Base-by-base conservation (phyloP, 805 yeast species). In the Cyberlindnera misumaiensis region DNA sequence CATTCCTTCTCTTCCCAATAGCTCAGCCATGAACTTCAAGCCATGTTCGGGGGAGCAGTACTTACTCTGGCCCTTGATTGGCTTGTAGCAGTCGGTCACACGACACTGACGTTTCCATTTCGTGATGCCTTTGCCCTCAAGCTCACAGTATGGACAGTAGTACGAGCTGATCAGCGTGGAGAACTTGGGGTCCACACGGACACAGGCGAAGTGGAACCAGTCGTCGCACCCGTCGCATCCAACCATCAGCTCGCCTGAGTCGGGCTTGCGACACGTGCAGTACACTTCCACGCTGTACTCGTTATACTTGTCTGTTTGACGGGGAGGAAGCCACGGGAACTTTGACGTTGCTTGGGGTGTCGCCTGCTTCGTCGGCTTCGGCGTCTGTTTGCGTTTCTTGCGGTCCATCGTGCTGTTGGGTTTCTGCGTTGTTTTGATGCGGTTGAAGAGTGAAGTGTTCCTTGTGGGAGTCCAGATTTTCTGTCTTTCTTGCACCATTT, bases 161-260 rank as follows among this genome's bases (percentile, higher is more conserved):
- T 72, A 88, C 39, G 72, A 71, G 34, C 73, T 67, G 10, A 87
- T 78, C 36, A 87, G 63, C 29, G 70, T 66, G 41, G 73, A 68
- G 51, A 70, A 72, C 38, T 65, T 60, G 8, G 55, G 56, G 36
- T 77, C 68, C 28, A 87, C 55, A 37, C 69, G 70, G 70, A 88
- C 74, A 56, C 97, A 89, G 33, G 63, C 64, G 59, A 88, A 85
- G 60, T 89, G 97, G 55, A 72, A 89, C 97, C 97, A 89, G 42
- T 86, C 96, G 52, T 87, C 96, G 60, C 97, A 89, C 5, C 86
- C 89, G 56, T 88, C 96, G 56, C 97, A 88, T 0, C 83, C 86
- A n/a, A 89, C 83, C 97, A 89, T 89, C 55, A 88, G 63, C 41
- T 76, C 80, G 2, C 89, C 93, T 42, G 72, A 68, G 51, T 89